Percentiles rank a stretch among this genome's conserved stretches.
Evolutionary conservation across 2,329 filamentous ascomycete genomes (phyloP).

Genomic region (Penicillium brevicompactum): DNA sequence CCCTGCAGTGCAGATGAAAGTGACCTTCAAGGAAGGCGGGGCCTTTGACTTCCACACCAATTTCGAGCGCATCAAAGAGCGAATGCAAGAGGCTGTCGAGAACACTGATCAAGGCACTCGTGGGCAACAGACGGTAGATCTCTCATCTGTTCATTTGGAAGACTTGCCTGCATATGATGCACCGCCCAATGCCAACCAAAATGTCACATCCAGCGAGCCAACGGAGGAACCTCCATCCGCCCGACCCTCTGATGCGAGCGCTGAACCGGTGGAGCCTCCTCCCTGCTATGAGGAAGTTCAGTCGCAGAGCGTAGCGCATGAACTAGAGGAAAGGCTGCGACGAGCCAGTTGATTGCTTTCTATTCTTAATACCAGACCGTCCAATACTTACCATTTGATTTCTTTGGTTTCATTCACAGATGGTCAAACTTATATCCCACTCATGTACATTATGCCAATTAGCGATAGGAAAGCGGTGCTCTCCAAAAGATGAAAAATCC

Average conservation of each 20-base stretch:
- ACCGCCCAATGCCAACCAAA: slow-evolving; percentile 40
- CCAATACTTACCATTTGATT: not conserved
- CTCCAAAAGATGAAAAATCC: not conserved
- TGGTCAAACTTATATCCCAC: not conserved
- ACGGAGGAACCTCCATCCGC: slow-evolving; percentile 21
- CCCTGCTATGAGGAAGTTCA: slow-evolving; percentile 92
- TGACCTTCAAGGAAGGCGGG: slow-evolving; percentile 94
- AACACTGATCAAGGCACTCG: slow-evolving; percentile 41
- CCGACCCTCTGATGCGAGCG: slow-evolving; percentile 28
- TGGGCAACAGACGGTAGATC: slow-evolving; percentile 53
- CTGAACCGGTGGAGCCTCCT: slow-evolving; percentile 70
- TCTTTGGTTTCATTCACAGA: not conserved
- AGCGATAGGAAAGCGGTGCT: slow-evolving; percentile 15
- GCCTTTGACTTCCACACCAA: slow-evolving; percentile 84
- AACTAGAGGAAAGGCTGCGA: slow-evolving; percentile 63
- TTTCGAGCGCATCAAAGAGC: slow-evolving; percentile 83
- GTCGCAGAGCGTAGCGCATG: slow-evolving; percentile 73
- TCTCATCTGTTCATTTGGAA: slow-evolving; percentile 74
- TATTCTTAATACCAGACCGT: not conserved
- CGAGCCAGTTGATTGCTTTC: slow-evolving; percentile 27
- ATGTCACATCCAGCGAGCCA: slow-evolving; percentile 7
- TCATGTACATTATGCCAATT: slow-evolving; percentile 21
- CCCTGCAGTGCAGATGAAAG: slow-evolving; percentile 74
- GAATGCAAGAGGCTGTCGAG: slow-evolving; percentile 78
- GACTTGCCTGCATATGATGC: slow-evolving; percentile 86